A percentile compares a stretch with the other conserved stretches of the same genome.
Evolutionary conservation across 768 basidiomycete genomes (phyloP).

Genomic region (Hygrocybe coccinea): DNA sequence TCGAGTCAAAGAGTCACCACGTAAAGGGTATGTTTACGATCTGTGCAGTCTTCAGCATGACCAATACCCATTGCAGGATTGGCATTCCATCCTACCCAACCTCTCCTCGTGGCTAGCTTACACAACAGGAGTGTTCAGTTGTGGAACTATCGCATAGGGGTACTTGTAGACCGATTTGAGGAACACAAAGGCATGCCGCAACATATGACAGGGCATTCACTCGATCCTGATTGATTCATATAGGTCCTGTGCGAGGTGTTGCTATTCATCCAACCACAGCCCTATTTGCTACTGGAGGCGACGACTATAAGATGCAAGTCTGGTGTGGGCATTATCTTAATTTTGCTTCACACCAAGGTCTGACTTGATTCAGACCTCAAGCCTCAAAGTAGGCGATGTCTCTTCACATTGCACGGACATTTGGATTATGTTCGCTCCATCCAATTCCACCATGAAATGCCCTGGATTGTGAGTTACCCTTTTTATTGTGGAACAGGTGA

Average conservation of each 20-base stretch:
- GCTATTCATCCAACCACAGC: conserved; percentile 94
- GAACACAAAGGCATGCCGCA: conserved; percentile 83
- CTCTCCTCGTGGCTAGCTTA: conserved; percentile 89
- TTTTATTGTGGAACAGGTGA: not conserved
- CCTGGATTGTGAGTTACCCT: conserved; percentile 81
- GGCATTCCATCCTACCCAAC: conserved; percentile 92
- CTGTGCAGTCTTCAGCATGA: conserved; percentile 5
- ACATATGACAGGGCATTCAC: conserved; percentile 20
- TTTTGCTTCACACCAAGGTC: conserved; percentile 2
- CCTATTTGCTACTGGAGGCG: conserved; percentile 87
- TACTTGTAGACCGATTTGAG: conserved; percentile 94
- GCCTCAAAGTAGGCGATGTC: conserved; percentile 82
- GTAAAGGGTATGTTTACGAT: conserved; percentile 70
- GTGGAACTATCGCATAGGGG: conserved; percentile 99
- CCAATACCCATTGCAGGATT: conserved; percentile 48
- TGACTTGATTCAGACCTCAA: conserved; percentile 58
- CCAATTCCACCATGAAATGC: conserved; percentile 98
- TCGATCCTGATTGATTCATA: conserved; percentile 2
- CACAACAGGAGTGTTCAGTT: conserved; percentile 98
- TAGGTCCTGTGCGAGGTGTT: conserved; percentile 93
- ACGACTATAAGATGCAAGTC: conserved; percentile 99
- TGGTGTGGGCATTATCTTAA: conserved; percentile 65
- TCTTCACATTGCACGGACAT: conserved; percentile 90
- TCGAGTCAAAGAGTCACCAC: conserved; percentile 98
- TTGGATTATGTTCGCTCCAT: conserved; percentile 97